Evolutionary conservation across 208 protist species (phyloP).

Genomic region (Leishmania aethiopica): DNA sequence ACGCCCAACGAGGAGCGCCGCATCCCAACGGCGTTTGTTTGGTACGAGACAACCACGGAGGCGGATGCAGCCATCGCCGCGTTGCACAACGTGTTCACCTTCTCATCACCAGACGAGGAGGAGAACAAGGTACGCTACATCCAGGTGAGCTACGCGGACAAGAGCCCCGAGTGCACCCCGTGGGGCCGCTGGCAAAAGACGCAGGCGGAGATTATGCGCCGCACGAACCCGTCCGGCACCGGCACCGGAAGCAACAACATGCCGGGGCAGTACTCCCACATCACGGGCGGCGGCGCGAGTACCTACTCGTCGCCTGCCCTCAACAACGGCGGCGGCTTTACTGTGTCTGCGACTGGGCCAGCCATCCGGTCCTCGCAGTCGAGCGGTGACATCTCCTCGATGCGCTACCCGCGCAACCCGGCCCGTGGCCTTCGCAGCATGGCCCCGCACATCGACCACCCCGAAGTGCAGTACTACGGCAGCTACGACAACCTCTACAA

Average conservation of each 20-base stretch:
- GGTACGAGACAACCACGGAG: constrained; percentile 62
- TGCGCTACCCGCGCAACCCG: constrained; percentile 19
- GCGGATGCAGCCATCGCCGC: constrained; percentile 72
- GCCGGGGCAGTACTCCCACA: constrained; percentile 12
- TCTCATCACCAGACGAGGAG: constrained; percentile 52
- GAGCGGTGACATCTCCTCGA: constrained; percentile 19
- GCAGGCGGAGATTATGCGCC: constrained; percentile 43
- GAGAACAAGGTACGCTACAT: constrained; percentile 63
- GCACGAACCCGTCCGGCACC: constrained; percentile 28
- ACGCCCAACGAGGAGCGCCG: constrained; percentile 59
- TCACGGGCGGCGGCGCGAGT: constrained; percentile 3
- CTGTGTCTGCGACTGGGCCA: constrained; percentile 12
- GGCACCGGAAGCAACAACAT: constrained; percentile 26
- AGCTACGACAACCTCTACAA: constrained; percentile 37
- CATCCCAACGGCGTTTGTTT: constrained; percentile 67
- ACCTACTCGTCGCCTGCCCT: constrained; percentile 8
- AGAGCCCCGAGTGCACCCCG: constrained; percentile 47
- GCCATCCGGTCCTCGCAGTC: constrained; percentile 28
- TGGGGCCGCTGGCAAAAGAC: constrained; percentile 53
- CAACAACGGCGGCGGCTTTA: constrained; percentile 20
- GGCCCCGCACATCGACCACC: constrained; percentile 1
- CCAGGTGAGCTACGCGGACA: constrained; percentile 73
- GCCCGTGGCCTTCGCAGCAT: constrained; percentile 11
- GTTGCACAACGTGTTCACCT: constrained; percentile 70
- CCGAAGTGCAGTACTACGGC: constrained; percentile 21